A percentile compares a stretch with the other conserved stretches of the same genome.
Evolutionary conservation across 345 rosid species (phyloP).

Genomic region (Reutealis trisperma): DNA sequence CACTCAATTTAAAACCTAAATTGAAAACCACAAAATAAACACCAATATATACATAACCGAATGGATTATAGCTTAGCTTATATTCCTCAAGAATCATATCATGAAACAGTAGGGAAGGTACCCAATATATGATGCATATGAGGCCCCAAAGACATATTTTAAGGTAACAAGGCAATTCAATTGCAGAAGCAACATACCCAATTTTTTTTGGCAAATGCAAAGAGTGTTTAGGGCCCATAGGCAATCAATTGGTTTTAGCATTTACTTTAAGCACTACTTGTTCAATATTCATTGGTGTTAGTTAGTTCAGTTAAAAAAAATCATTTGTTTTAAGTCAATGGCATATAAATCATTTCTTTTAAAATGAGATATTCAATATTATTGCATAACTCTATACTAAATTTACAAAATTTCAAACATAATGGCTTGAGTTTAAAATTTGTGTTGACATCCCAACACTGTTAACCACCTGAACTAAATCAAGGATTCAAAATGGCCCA

Average conservation of each 20-base stretch:
- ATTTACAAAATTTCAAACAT: too few relatives aligned
- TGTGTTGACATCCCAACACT: too few relatives aligned
- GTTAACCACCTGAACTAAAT: too few relatives aligned
- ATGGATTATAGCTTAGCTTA: background rate
- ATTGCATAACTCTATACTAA: too few relatives aligned
- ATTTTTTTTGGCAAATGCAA: background rate
- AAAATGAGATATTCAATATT: too few relatives aligned
- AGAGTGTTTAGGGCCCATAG: background rate
- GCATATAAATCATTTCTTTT: too few relatives aligned
- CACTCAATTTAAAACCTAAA: background rate
- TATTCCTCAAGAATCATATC: background rate
- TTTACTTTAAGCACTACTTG: background rate
- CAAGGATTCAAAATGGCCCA: too few relatives aligned
- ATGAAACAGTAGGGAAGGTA: background rate
- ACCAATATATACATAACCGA: background rate
- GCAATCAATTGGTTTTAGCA: background rate
- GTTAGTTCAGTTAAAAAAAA: too few relatives aligned
- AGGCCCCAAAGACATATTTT: background rate
- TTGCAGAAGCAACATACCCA: background rate
- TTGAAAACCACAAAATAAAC: background rate
- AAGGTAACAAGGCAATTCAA: background rate
- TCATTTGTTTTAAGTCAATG: too few relatives aligned
- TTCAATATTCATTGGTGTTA: background rate
- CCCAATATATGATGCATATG: background rate
- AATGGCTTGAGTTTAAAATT: too few relatives aligned